phyloP scores from a whole-genome alignment of 768 basidiomycete genomes.

The Leccinum fibrillosum region DNA sequence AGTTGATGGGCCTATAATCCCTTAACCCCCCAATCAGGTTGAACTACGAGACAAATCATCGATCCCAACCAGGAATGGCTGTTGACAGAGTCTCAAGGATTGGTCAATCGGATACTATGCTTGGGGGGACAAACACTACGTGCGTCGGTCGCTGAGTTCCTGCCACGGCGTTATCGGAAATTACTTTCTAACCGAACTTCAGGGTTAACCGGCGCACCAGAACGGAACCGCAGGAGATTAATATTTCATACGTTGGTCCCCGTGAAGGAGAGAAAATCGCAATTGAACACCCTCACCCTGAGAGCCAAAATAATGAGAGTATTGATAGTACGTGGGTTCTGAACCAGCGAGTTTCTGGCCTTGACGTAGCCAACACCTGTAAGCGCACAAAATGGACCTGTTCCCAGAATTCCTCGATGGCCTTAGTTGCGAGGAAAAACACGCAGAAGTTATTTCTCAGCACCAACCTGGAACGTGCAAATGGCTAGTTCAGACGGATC shows the following conservation, averaged over 20 bases:
- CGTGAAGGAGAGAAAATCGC: background rate
- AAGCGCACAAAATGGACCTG: background rate
- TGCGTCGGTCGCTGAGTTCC: background rate
- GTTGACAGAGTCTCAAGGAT: background rate
- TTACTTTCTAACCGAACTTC: background rate
- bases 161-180: background rate
- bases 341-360: background rate
- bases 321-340: background rate
- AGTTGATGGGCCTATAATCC: background rate
- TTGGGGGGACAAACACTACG: background rate
- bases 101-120: background rate
- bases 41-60: background rate
- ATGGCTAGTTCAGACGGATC: conserved; percentile 1
- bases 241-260: background rate
- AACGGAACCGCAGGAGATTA: background rate
- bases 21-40: background rate
- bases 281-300: background rate
- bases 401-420: background rate
- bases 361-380: background rate
- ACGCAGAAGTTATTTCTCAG: background rate
- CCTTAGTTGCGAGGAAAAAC: background rate
- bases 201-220: background rate
- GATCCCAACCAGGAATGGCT: background rate
- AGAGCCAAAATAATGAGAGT: background rate
- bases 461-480: conserved; percentile 5